phyloP scores from a whole-genome alignment of 768 basidiomycete genomes.

The Zangia roseola region DNA sequence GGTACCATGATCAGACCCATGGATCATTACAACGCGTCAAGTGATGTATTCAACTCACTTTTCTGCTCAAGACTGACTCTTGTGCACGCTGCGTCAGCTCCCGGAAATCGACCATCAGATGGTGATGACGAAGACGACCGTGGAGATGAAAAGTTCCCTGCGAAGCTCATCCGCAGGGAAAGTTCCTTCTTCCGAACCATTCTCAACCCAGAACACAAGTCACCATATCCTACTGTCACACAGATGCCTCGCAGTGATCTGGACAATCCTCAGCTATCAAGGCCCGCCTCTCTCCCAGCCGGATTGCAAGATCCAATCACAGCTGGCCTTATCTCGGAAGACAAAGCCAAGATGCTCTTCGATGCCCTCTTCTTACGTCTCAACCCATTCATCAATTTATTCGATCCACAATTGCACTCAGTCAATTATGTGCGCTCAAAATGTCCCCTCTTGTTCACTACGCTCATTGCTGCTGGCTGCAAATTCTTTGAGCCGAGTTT shows the following conservation, averaged over 20 bases:
- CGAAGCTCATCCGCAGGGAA: slow-evolving; percentile 70
- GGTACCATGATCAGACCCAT: slow-evolving; percentile 29
- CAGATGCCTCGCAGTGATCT: slow-evolving; percentile 34
- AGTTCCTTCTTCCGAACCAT: slow-evolving; percentile 84
- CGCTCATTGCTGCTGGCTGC: slow-evolving; percentile 79
- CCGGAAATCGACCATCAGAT: slow-evolving; percentile 29
- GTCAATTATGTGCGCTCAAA: slow-evolving; percentile 73
- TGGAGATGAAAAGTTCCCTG: slow-evolving; percentile 69
- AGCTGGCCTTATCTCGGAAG: slow-evolving; percentile 67
- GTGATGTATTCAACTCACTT: slow-evolving; percentile 11
- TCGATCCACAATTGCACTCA: slow-evolving; percentile 86
- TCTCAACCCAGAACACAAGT: slow-evolving; percentile 65
- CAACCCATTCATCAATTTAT: slow-evolving; percentile 87
- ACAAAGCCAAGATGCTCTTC: slow-evolving; percentile 69
- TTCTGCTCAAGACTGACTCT: background rate
- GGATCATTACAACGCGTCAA: slow-evolving; percentile 30
- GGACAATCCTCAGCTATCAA: slow-evolving; percentile 35
- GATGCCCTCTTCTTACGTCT: slow-evolving; percentile 79
- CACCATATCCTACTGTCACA: slow-evolving; percentile 31
- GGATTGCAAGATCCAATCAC: slow-evolving; percentile 66
- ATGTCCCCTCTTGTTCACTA: slow-evolving; percentile 83
- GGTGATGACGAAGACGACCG: slow-evolving; percentile 68
- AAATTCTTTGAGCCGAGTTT: slow-evolving; percentile 76
- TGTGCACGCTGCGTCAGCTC: slow-evolving; percentile 14
- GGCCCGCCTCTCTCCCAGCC: slow-evolving; percentile 36